These are phyloP conservation scores for Ustilago cynodontis DNA, from an alignment of 1,284 basidiomycete genomes.

Conservation along the genomic window DNA sequence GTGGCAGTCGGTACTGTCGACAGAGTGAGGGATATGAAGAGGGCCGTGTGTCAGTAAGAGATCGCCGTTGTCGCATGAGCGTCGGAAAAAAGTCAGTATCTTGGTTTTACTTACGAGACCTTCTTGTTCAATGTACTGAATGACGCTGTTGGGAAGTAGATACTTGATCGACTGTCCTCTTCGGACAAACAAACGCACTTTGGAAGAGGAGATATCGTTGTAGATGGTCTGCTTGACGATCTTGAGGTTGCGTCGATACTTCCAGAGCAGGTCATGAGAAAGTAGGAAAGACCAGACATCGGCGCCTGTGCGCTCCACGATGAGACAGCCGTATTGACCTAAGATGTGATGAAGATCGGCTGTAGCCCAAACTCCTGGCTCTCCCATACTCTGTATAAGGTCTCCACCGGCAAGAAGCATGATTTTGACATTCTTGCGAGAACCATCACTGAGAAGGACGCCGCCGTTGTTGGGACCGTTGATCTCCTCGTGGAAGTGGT, in stretches of 20 bases:
- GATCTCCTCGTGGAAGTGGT: constrained; percentile 94
- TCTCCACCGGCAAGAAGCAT: constrained; percentile 98
- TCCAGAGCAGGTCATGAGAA: constrained; percentile 74
- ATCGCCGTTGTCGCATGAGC: not conserved
- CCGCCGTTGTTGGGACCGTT: constrained; percentile 74
- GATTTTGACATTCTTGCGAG: constrained; percentile 73
- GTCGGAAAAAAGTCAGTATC: too few relatives aligned
- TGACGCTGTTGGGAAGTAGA: constrained; percentile 88
- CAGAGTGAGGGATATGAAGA: too few relatives aligned
- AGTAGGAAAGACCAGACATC: constrained; percentile 80
- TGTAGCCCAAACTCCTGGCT: constrained; percentile 98
- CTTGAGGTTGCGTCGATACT: constrained; percentile 83
- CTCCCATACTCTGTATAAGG: constrained; percentile 96
- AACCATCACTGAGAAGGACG: constrained; percentile 61
- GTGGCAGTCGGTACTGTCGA: constrained; percentile 39
- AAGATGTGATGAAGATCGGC: constrained; percentile 96
- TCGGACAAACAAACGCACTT: constrained; percentile 80
- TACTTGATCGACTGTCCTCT: constrained; percentile 94
- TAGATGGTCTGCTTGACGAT: constrained; percentile 90
- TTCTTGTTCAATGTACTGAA: constrained; percentile 91
- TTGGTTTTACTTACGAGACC: constrained; percentile 71
- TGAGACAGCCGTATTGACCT: constrained; percentile 91
- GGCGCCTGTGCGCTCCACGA: constrained; percentile 93
- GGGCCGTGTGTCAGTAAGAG: not conserved
- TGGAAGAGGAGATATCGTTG: constrained; percentile 87